Conservation (phyloP, 495 filamentous ascomycete species). For the Hyaloscypha hepaticicola region DNA sequence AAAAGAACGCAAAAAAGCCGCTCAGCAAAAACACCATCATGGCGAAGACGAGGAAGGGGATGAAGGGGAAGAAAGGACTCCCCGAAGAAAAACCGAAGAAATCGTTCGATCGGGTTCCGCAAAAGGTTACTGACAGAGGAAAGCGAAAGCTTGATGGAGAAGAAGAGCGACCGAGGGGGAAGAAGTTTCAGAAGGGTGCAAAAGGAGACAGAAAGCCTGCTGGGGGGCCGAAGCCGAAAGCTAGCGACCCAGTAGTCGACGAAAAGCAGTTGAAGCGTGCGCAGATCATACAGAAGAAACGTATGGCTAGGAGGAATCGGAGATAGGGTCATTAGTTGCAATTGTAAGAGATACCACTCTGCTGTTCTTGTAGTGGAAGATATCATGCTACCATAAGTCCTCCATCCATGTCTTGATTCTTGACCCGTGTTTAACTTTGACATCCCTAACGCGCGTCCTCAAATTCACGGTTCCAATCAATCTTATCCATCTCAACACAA, state of each 20-base stretch:
- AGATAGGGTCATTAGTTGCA: not conserved
- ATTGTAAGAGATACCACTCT: not conserved
- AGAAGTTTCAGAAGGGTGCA: not conserved
- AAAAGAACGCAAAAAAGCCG: constrained; percentile 38
- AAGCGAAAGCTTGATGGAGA: constrained; percentile 23
- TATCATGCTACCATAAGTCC: no score
- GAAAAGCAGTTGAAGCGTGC: constrained; percentile 60
- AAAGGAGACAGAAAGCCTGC: constrained; percentile 16
- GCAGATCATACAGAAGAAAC: constrained; percentile 67
- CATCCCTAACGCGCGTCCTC: no score
- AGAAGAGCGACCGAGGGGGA: constrained; percentile 1
- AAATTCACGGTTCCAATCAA: no score
- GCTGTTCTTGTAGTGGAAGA: not conserved
- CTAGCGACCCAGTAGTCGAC: constrained; percentile 23
- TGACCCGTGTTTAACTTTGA: no score
- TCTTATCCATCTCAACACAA: no score
- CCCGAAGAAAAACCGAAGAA: constrained; percentile 22
- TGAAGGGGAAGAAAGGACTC: constrained; percentile 40
- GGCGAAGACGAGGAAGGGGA: constrained; percentile 35
- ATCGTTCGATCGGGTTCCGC: constrained; percentile 28
- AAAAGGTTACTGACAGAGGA: constrained; percentile 15
- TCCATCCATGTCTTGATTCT: no score
- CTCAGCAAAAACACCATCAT: constrained; percentile 25
- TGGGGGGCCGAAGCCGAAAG: constrained; percentile 32
- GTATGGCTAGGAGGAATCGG: constrained; percentile 51